phyloP scores from a whole-genome alignment of 208 protist species.

The Leishmania gerbilli region DNA sequence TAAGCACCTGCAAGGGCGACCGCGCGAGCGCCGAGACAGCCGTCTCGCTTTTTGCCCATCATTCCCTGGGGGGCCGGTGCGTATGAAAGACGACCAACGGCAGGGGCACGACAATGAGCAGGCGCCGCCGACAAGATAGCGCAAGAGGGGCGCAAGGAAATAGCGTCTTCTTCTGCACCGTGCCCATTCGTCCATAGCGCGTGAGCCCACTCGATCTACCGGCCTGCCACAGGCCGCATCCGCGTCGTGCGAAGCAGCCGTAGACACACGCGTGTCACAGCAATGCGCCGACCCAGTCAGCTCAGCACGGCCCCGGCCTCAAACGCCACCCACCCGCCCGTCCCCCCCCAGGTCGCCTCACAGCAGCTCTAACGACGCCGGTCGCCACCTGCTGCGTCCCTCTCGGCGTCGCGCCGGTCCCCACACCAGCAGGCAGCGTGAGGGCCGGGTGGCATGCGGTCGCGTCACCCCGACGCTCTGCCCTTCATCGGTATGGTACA shows the following conservation, averaged over 20 bases:
- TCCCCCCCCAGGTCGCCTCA: background rate
- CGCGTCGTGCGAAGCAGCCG: background rate
- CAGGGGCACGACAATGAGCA: background rate
- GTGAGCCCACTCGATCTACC: background rate
- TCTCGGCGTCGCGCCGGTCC: background rate
- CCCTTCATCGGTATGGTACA: background rate
- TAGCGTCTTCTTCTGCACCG: background rate
- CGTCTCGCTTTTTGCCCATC: background rate
- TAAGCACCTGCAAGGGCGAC: background rate
- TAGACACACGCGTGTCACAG: background rate
- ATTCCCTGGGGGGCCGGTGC: background rate
- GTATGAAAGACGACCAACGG: background rate
- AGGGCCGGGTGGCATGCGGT: background rate
- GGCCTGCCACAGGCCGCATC: background rate
- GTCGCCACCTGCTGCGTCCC: background rate
- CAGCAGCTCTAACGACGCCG: background rate
- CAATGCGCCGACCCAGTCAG: background rate
- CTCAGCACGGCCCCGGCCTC: background rate
- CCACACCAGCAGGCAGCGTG: background rate
- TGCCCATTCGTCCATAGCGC: background rate
- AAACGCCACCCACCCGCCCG: background rate
- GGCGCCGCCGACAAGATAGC: background rate
- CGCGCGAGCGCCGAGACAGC: background rate
- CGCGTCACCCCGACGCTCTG: background rate
- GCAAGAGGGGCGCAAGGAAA: background rate